Percentiles rank a stretch among this genome's conserved stretches.
Evolutionary conservation across 306 rosid genomes (phyloP).

Genomic region (Vigna unguiculata): DNA sequence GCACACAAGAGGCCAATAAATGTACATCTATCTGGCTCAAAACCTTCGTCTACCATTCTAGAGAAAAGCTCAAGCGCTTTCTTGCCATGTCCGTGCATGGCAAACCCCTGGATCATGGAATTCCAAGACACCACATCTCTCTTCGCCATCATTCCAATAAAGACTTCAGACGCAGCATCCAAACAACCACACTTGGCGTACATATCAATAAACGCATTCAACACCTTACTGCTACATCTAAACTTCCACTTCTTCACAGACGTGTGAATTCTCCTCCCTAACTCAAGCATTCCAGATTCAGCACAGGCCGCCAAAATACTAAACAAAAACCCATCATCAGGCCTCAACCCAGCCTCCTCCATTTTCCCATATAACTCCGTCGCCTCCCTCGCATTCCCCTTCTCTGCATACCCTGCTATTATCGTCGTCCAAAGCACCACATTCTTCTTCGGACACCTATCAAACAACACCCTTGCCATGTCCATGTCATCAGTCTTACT

Average conservation of each 20-base stretch:
- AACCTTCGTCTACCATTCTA: slow-evolving; percentile 67
- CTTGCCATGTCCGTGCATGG: slow-evolving; percentile 77
- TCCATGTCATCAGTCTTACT: slow-evolving; percentile 70
- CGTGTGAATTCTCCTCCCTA: too few relatives aligned
- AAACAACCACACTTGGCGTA: too few relatives aligned
- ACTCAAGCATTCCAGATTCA: too few relatives aligned
- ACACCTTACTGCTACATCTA: too few relatives aligned
- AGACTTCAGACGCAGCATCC: too few relatives aligned
- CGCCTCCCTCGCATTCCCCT: slow-evolving; percentile 67
- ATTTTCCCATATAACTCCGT: slow-evolving; percentile 60
- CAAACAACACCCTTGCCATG: slow-evolving; percentile 81
- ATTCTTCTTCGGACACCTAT: slow-evolving; percentile 71
- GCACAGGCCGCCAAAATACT: too few relatives aligned
- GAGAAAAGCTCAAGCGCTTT: slow-evolving; percentile 74
- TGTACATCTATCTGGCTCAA: slow-evolving; percentile 72
- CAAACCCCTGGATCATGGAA: slow-evolving; percentile 82
- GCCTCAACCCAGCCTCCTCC: slow-evolving; percentile 69
- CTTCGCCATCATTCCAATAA: too few relatives aligned
- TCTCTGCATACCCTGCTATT: slow-evolving; percentile 87
- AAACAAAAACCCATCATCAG: slow-evolving; percentile 64
- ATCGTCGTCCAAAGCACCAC: slow-evolving; percentile 82
- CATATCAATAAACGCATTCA: too few relatives aligned
- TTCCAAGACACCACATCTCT: too few relatives aligned
- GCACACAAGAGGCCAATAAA: slow-evolving; percentile 81
- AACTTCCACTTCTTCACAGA: too few relatives aligned